Percentiles rank a stretch among this genome's conserved stretches.
Conservation (phyloP, 192 early-diverging fungal genomes). For the Entomortierella parvispora region DNA sequence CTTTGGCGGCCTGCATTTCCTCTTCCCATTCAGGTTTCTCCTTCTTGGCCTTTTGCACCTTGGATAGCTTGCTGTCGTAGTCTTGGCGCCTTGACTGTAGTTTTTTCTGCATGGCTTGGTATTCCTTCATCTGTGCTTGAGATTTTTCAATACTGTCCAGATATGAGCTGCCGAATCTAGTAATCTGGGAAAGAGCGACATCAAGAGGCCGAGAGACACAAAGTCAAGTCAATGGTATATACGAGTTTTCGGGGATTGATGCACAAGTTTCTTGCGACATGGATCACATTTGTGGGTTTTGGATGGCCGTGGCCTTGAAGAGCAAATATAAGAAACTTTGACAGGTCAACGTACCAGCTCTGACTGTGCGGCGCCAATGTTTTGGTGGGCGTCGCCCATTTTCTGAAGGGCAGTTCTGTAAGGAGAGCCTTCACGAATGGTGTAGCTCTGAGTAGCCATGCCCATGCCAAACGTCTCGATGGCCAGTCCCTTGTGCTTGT, state of each 20-base stretch:
- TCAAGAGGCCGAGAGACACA: no score
- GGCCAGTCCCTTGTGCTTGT: constrained; percentile 47
- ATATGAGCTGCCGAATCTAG: constrained; percentile 37
- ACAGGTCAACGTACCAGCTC: constrained; percentile 34
- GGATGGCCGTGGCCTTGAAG: neutral
- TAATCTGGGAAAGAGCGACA: constrained; percentile 15
- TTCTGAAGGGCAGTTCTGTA: constrained; percentile 40
- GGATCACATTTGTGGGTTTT: no score
- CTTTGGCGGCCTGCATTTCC: constrained; percentile 87
- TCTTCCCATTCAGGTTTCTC: constrained; percentile 92
- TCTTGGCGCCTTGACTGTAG: constrained; percentile 89
- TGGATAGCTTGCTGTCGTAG: constrained; percentile 91
- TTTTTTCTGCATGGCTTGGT: constrained; percentile 78
- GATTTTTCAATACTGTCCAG: constrained; percentile 33
- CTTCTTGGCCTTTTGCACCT: constrained; percentile 91
- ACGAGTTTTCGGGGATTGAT: neutral
- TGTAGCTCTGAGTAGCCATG: constrained; percentile 43
- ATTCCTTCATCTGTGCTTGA: constrained; percentile 50
- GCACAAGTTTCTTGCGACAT: neutral
- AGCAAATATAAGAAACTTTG: no score
- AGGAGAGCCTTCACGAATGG: constrained; percentile 38
- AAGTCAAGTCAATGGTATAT: no score
- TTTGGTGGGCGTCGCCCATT: constrained; percentile 51
- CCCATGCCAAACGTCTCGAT: constrained; percentile 50
- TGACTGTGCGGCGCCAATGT: constrained; percentile 38